phyloP scores from a whole-genome alignment of 2,329 filamentous ascomycete species.

The Trichophyton rubrum region DNA sequence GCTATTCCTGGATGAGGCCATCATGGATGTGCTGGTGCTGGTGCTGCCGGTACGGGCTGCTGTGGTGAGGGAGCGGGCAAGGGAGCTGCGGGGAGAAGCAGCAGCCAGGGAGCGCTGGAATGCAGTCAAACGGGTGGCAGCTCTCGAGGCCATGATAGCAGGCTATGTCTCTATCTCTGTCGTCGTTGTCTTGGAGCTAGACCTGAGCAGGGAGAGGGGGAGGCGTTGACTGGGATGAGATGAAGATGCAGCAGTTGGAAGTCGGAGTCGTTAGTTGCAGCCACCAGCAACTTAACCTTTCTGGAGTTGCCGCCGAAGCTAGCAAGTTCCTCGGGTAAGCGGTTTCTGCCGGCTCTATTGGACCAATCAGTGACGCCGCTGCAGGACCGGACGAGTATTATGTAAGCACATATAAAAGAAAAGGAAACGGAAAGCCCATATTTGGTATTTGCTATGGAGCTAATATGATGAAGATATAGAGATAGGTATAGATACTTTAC shows the following conservation, averaged over 20 bases:
- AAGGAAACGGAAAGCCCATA: too few relatives aligned
- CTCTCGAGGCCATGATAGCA: conserved; percentile 3
- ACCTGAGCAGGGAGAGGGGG: neutral
- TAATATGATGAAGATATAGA: too few relatives aligned
- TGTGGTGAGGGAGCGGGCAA: neutral
- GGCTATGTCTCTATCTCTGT: neutral
- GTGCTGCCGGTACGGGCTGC: neutral
- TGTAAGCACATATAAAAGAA: neutral
- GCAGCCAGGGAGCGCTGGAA: conserved; percentile 20
- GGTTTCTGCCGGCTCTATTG: neutral
- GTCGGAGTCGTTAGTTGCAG: neutral
- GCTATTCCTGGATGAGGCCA: conserved; percentile 9
- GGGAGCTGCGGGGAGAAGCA: conserved; percentile 18
- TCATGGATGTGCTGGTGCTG: neutral
- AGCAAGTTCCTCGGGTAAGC: conserved; percentile 4
- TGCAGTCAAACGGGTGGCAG: neutral
- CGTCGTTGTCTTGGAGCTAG: neutral
- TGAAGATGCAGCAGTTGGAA: conserved; percentile 2
- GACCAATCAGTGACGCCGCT: conserved; percentile 1
- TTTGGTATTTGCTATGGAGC: too few relatives aligned
- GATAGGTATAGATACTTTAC: neutral
- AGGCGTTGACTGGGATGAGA: neutral
- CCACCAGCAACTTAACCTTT: neutral
- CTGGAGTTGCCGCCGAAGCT: neutral
- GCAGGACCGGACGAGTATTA: neutral